Evolutionary conservation across 345 rosid species (phyloP).

Genomic region (Aquilaria sinensis): DNA sequence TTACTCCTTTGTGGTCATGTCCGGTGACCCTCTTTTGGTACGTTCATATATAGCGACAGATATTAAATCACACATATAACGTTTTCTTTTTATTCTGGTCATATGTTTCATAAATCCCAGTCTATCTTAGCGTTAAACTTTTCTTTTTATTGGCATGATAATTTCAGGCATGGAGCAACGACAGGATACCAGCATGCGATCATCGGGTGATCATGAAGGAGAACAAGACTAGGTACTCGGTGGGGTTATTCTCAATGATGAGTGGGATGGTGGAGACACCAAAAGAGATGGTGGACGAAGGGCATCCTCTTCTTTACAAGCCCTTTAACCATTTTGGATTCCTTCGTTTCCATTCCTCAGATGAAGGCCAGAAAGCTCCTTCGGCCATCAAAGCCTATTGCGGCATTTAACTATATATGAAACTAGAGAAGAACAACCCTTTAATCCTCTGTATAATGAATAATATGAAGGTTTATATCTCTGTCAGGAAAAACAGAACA

Average conservation of each 20-base stretch:
- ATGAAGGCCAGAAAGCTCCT: constrained; percentile 24
- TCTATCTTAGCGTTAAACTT: not conserved
- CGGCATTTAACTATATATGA: constrained; percentile 20
- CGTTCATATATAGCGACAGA: not conserved
- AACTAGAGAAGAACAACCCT: too few relatives aligned
- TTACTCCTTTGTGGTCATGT: constrained; percentile 45
- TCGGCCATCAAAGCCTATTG: constrained; percentile 45
- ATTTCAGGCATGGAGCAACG: constrained; percentile 79
- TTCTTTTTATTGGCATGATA: not conserved
- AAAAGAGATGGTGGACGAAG: constrained; percentile 51
- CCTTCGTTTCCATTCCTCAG: constrained; percentile 35
- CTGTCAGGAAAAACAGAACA: too few relatives aligned
- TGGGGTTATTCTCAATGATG: constrained; percentile 51
- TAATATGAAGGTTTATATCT: too few relatives aligned
- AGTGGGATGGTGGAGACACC: constrained; percentile 34
- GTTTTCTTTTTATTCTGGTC: not conserved
- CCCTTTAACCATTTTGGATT: constrained; percentile 48
- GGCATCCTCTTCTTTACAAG: constrained; percentile 50
- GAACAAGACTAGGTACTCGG: constrained; percentile 42
- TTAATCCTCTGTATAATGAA: too few relatives aligned
- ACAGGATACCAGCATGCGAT: constrained; percentile 41
- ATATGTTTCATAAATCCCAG: not conserved
- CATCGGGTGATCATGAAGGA: constrained; percentile 54
- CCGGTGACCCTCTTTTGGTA: constrained; percentile 65
- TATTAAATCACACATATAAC: not conserved